These are phyloP conservation scores for Spathaspora hagerdaliae DNA, from an alignment of 805 yeast species.

Conservation along the genomic window DNA sequence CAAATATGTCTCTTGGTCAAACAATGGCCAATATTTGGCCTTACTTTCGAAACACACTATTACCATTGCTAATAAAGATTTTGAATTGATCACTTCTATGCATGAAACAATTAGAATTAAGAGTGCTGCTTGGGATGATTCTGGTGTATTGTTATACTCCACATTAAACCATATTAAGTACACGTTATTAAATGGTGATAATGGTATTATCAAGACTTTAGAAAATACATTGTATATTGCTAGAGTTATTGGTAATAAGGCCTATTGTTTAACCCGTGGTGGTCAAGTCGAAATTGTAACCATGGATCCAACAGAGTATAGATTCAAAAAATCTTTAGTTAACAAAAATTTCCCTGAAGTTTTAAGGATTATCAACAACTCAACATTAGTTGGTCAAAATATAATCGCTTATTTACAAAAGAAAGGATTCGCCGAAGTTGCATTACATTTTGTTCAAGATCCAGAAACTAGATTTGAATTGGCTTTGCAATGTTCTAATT, in stretches of 20 bases:
- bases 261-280: constrained; percentile 77
- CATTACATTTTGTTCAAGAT: constrained; percentile 94
- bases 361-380: constrained; percentile 76
- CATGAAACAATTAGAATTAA: constrained; percentile 96
- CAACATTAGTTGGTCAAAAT: constrained; percentile 94
- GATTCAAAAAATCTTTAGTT: constrained; percentile 90
- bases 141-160: constrained; percentile 86
- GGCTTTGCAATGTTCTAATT: constrained; percentile 90
- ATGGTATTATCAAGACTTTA: constrained; percentile 89
- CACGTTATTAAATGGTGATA: constrained; percentile 88
- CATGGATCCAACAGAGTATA: constrained; percentile 95
- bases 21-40: constrained; percentile 83
- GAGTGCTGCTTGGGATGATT: constrained; percentile 96
- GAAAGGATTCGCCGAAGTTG: constrained; percentile 96
- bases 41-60: constrained; percentile 88
- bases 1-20: constrained; percentile 86
- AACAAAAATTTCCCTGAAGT: constrained; percentile 91
- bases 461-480: constrained; percentile 94
- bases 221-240: constrained; percentile 83
- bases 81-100: constrained; percentile 75
- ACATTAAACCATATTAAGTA: constrained; percentile 95
- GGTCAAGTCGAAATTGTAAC: constrained; percentile 76
- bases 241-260: constrained; percentile 63
- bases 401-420: constrained; percentile 92
- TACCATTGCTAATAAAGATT: constrained; percentile 75